Evolutionary conservation across 176 grass and related monocot species (phyloP).

Genomic region (Stipa capillata): DNA sequence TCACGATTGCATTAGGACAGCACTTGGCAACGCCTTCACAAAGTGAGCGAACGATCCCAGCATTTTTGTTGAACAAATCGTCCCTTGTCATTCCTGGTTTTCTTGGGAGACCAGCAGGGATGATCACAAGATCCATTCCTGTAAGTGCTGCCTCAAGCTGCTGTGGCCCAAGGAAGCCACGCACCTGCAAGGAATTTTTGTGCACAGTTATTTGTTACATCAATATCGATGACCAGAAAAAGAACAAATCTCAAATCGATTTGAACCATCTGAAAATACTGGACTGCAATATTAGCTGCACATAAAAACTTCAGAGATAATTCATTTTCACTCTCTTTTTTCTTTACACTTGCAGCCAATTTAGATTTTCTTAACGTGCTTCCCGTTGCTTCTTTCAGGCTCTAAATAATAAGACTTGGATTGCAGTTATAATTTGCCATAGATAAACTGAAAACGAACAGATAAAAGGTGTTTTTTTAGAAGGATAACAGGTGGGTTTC

Average conservation of each 20-base stretch:
- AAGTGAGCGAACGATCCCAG: conserved; percentile 76
- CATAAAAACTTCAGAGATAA: neutral
- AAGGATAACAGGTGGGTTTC: neutral
- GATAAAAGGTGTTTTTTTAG: neutral
- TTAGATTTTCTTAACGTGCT: neutral
- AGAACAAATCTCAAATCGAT: neutral
- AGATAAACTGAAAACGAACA: neutral
- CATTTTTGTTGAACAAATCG: conserved; percentile 97
- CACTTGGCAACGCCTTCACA: conserved; percentile 77
- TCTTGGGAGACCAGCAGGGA: conserved; percentile 90
- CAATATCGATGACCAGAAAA: neutral
- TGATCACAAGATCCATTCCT: conserved; percentile 93
- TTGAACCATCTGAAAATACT: neutral
- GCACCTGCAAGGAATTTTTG: conserved; percentile 42
- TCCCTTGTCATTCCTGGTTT: conserved; percentile 99
- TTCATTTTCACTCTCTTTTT: neutral
- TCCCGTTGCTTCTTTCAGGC: neutral
- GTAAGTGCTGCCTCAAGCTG: conserved; percentile 84
- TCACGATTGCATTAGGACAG: conserved; percentile 74
- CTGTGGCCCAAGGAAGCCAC: conserved; percentile 67
- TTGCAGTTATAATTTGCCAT: neutral
- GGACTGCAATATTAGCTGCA: neutral
- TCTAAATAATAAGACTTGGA: neutral
- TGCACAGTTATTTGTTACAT: neutral
- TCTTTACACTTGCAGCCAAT: neutral